These are phyloP conservation scores for Gautieria morchelliformis DNA, from an alignment of 768 basidiomycete genomes.

Conservation along the genomic window DNA sequence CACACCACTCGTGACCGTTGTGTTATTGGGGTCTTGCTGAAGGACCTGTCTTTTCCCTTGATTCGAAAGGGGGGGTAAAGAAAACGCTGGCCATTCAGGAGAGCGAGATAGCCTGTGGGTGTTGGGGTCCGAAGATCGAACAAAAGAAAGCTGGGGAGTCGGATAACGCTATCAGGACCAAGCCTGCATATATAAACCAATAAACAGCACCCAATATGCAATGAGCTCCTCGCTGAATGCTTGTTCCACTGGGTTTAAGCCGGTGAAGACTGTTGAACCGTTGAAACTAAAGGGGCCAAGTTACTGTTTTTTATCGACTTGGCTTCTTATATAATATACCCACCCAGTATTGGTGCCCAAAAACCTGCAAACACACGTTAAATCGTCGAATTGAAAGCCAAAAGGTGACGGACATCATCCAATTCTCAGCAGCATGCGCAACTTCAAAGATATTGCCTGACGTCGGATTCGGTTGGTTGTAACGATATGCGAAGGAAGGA, in stretches of 20 bases:
- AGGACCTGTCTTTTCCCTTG: background rate
- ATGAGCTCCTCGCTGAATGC: slow-evolving; percentile 52
- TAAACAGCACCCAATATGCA: slow-evolving; percentile 38
- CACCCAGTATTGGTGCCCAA: slow-evolving; percentile 51
- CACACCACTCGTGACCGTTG: background rate
- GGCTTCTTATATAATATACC: slow-evolving; percentile 2
- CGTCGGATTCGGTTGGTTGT: slow-evolving; percentile 47
- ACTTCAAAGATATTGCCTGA: slow-evolving; percentile 22
- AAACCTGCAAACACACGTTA: slow-evolving; percentile 20
- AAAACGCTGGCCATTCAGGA: slow-evolving; percentile 33
- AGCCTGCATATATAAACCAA: background rate
- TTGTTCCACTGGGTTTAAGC: slow-evolving; percentile 34
- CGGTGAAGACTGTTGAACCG: slow-evolving; percentile 41
- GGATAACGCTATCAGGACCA: background rate
- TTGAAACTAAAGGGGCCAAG: slow-evolving; percentile 21
- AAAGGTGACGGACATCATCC: slow-evolving; percentile 39
- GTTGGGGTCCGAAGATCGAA: slow-evolving; percentile 47
- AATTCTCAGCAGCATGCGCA: slow-evolving; percentile 50
- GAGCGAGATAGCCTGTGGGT: slow-evolving; percentile 42
- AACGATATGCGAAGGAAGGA: slow-evolving; percentile 45
- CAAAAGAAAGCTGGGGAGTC: slow-evolving; percentile 37
- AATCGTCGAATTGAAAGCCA: background rate
- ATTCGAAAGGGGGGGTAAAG: background rate
- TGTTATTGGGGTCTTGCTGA: background rate
- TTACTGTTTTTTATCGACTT: background rate